Evolutionary conservation across 2,329 filamentous ascomycete genomes (phyloP).

Genomic region (Aspergillus hiratsukae): DNA sequence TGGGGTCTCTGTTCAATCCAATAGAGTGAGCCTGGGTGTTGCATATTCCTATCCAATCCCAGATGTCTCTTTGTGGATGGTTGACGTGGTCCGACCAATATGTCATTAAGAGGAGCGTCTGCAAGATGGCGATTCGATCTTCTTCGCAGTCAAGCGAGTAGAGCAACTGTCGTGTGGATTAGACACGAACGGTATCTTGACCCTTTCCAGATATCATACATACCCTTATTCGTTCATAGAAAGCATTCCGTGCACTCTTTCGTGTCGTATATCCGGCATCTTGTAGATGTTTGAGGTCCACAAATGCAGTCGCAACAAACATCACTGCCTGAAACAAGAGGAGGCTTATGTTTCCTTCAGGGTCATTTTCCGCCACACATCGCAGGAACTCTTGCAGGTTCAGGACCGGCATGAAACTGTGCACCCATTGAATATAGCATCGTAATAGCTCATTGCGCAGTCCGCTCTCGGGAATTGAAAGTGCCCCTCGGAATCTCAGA

Average conservation of each 20-base stretch:
- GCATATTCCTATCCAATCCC: constrained; percentile 24
- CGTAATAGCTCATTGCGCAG: constrained; percentile 73
- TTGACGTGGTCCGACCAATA: constrained; percentile 93
- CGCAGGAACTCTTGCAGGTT: constrained; percentile 55
- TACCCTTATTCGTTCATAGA: constrained; percentile 79
- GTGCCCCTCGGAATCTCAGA: constrained; percentile 71
- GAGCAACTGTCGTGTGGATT: constrained; percentile 54
- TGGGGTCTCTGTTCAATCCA: constrained; percentile 17
- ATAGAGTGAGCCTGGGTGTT: constrained; percentile 22
- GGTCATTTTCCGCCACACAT: constrained; percentile 59
- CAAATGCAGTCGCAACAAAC: constrained; percentile 81
- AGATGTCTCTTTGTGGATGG: constrained; percentile 68
- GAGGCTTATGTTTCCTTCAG: constrained; percentile 67
- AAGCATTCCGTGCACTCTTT: constrained; percentile 74
- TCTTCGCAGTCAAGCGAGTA: constrained; percentile 90
- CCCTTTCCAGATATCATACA: constrained; percentile 31
- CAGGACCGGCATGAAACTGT: constrained; percentile 84
- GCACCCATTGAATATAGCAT: constrained; percentile 77
- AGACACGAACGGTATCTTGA: neutral
- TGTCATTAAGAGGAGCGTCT: constrained; percentile 80
- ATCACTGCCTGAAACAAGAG: constrained; percentile 89
- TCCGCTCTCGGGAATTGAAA: constrained; percentile 63
- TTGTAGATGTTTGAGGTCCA: constrained; percentile 68
- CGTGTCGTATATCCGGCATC: constrained; percentile 70
- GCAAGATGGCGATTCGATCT: constrained; percentile 77